Conservation (phyloP, 1,284 basidiomycete species). For the Papiliotrema flavescens region DNA sequence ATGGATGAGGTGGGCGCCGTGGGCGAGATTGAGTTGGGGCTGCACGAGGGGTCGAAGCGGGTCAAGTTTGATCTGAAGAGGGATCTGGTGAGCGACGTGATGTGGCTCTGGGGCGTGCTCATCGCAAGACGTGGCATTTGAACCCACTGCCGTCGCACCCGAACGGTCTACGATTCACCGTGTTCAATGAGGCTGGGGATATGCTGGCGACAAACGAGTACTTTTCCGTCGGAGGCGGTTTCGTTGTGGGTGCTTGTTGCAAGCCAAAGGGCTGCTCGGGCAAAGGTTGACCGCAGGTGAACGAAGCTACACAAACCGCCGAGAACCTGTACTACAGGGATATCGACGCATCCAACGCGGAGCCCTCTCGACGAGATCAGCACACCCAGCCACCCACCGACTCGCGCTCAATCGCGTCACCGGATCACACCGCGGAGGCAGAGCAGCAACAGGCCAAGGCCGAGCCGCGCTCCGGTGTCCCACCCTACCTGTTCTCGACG, state of each 20-base stretch:
- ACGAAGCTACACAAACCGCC: slow-evolving; percentile 58
- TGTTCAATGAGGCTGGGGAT: slow-evolving; percentile 74
- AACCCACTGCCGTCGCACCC: slow-evolving; percentile 53
- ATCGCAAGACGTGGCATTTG: slow-evolving; percentile 31
- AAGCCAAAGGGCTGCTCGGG: not conserved
- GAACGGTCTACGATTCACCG: slow-evolving; percentile 89
- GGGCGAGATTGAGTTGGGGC: slow-evolving; percentile 42
- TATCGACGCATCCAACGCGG: slow-evolving; percentile 78
- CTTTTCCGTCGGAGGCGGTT: slow-evolving; percentile 81
- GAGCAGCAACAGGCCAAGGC: not conserved
- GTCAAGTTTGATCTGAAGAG: slow-evolving; percentile 80
- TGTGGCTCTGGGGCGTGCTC: not conserved
- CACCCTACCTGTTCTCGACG: slow-evolving; percentile 55
- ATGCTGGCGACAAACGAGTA: slow-evolving; percentile 93
- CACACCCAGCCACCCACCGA: not conserved
- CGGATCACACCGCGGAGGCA: not conserved
- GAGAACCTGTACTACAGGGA: slow-evolving; percentile 96
- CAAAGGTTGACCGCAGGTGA: slow-evolving; percentile 12
- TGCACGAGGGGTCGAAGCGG: slow-evolving; percentile 64
- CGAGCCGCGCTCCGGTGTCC: slow-evolving; percentile 43
- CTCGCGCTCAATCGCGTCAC: not conserved
- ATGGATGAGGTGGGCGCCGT: slow-evolving; percentile 28
- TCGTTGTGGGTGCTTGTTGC: slow-evolving; percentile 57
- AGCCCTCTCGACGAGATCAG: slow-evolving; percentile 71
- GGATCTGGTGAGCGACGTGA: slow-evolving; percentile 70